Evolutionary conservation across 202 grass and related monocot species (phyloP).

Genomic region (Hordeum pubiflorum): DNA sequence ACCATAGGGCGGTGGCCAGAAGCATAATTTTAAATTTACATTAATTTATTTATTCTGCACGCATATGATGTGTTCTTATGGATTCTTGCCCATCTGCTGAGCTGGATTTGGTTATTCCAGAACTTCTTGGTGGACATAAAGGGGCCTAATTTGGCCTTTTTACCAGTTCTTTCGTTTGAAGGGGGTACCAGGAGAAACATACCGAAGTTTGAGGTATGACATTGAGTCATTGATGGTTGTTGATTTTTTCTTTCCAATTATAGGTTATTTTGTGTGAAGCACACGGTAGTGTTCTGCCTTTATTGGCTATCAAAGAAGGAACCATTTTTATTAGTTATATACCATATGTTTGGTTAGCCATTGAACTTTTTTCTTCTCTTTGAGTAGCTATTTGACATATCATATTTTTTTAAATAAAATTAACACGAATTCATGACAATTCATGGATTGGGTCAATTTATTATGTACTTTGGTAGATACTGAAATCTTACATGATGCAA

Average conservation of each 20-base stretch:
- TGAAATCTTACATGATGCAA: background rate
- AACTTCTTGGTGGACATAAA: constrained; percentile 97
- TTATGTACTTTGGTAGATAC: background rate
- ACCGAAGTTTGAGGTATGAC: constrained; percentile 80
- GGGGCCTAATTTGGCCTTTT: constrained; percentile 60
- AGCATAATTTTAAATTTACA: background rate
- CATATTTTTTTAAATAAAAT: background rate
- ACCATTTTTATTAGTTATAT: background rate
- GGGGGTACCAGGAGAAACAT: constrained; percentile 87
- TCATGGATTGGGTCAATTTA: background rate
- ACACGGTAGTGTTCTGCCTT: background rate
- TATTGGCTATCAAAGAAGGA: background rate
- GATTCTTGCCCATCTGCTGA: background rate
- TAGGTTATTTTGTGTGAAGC: background rate
- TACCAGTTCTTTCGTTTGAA: constrained; percentile 91
- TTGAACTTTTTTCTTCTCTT: background rate
- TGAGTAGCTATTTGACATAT: background rate
- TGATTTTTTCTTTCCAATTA: background rate
- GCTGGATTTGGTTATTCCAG: constrained; percentile 35
- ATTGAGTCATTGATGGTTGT: background rate
- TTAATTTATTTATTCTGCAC: background rate
- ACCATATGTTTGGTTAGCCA: background rate
- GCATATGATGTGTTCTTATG: background rate
- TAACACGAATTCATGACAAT: background rate
- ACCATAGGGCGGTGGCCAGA: background rate